These are phyloP conservation scores for Neocallimastix lanati DNA, from an alignment of 192 early-diverging fungal species.

Conservation along the genomic window DNA sequence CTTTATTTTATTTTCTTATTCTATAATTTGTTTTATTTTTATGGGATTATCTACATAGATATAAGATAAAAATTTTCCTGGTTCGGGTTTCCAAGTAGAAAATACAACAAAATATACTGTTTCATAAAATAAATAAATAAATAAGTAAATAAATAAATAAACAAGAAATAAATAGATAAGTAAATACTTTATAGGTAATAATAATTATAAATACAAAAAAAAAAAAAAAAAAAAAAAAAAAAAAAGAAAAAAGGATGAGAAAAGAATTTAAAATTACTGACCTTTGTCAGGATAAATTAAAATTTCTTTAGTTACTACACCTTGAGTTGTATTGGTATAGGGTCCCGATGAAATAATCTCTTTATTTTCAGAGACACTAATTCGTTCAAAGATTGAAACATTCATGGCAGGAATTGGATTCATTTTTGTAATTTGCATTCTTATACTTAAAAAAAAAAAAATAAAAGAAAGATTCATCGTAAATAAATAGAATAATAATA, in stretches of 20 bases:
- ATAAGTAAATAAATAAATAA: no score
- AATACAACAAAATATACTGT: background rate
- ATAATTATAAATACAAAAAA: no score
- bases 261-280: no score
- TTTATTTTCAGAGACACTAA: constrained; percentile 19
- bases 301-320: background rate
- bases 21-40: background rate
- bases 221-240: no score
- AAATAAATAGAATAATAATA: no score
- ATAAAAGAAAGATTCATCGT: background rate
- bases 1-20: no score
- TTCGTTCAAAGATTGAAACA: constrained; percentile 43
- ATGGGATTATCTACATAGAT: background rate
- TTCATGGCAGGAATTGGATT: constrained; percentile 45
- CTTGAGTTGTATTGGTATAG: constrained; percentile 17
- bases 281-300: background rate
- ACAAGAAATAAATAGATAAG: no score
- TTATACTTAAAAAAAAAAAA: constrained; percentile 17
- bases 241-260: no score
- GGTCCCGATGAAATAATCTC: constrained; percentile 37
- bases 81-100: background rate
- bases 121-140: no score
- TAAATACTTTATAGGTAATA: no score
- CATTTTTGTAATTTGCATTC: constrained; percentile 47
- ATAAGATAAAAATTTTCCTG: background rate